These are phyloP conservation scores for Fusarium mundagurra DNA, from an alignment of 2,329 filamentous ascomycete genomes.

Conservation along the genomic window DNA sequence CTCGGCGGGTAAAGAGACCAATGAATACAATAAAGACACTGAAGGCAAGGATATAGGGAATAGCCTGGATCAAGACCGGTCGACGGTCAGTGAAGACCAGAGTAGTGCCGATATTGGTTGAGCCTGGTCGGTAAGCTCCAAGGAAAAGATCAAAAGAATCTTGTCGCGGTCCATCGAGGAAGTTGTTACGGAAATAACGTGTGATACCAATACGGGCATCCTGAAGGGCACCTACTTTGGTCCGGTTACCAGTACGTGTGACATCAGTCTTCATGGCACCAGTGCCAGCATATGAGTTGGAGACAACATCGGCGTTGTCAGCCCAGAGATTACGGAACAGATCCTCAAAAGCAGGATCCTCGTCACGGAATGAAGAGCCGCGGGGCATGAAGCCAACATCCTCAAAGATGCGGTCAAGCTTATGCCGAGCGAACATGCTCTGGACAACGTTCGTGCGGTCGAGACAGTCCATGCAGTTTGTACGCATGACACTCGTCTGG, in stretches of 20 bases:
- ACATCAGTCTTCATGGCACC: constrained; percentile 98
- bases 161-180: constrained; percentile 90
- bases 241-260: constrained; percentile 91
- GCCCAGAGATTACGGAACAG: constrained; percentile 98
- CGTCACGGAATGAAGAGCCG: constrained; percentile 78
- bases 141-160: constrained; percentile 96
- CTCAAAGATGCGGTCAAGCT: constrained; percentile 86
- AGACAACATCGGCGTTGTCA: constrained; percentile 96
- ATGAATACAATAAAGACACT: constrained; percentile 86
- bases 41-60: constrained; percentile 90
- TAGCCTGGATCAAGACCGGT: constrained; percentile 88
- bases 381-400: constrained; percentile 82
- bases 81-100: constrained; percentile 85
- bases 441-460: constrained; percentile 98
- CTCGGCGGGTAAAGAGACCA: constrained; percentile 74
- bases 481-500: constrained; percentile 92
- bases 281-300: constrained; percentile 91
- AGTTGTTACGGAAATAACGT: constrained; percentile 93
- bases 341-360: constrained; percentile 84
- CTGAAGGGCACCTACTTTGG: constrained; percentile 83
- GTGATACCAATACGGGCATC: constrained; percentile 90
- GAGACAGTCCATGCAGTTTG: constrained; percentile 99
- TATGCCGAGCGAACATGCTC: constrained; percentile 93
- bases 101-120: constrained; percentile 74
- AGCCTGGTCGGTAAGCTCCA: constrained; percentile 81